Base-by-base conservation (phyloP, 73 alveolate species). In the Paramecium octaurelia region DNA sequence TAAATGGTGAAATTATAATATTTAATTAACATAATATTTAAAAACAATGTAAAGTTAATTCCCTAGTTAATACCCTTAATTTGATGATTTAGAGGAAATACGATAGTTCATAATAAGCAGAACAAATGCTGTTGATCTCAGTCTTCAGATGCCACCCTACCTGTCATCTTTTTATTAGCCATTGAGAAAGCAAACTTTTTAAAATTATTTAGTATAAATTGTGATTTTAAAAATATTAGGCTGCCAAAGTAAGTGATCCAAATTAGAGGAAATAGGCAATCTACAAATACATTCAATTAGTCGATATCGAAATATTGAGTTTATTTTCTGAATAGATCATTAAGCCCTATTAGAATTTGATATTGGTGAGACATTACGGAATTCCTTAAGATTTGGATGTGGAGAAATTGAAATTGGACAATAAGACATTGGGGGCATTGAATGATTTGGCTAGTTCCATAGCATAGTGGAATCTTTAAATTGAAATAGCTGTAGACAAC, bases 351-450 rank as follows among this genome's bases (percentile, higher is more conserved):
- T 75, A 75, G 16, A 44, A 75, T 29, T 75, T 75, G 34, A 75
- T 75, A 29, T 36, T 75, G 8, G 20, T 40, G 6, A 75, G 48
- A 40, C 88, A 75, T 35, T 75, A 75, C 21, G 58, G 88, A 0
- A 75, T 75, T 34, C 88, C 88, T 34, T 21, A 44, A 31, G 88
- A 75, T 75, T 75, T 75, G 20, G 88, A 75, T 75, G 88, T 75
- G 8, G 68, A 34, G 60, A 40, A 34, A 34, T 18, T 75, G 14
- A 36, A 75, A 75, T 34, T 21, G 20, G 88, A 75, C 21, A 75
- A 75, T 75, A 34, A 75, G 18, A 75, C 88, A 12, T 14, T 75
- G 38, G 34, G 42, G 18, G 57, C 88, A 2, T 75, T 75, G 16
- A 75, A 36, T 34, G 48, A 36, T 36, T 75, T 75, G 34, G 88